Conservation (phyloP, 129 eudicot genomes). For the Helianthus tuberosus region DNA sequence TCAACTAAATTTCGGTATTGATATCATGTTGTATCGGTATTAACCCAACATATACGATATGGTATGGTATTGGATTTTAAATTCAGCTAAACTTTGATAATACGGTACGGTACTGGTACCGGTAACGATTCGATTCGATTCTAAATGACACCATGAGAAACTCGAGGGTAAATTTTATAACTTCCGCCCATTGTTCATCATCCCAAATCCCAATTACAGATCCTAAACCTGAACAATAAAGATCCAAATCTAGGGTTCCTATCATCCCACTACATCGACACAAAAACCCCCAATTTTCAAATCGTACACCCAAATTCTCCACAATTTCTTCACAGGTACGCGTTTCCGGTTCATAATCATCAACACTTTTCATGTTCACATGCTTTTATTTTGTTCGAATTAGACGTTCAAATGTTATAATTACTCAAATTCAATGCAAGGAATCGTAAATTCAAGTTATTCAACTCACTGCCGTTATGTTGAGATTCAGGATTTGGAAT, state of each 20-base stretch:
- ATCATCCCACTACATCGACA: constrained; percentile 24
- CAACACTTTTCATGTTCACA: neutral
- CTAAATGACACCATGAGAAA: neutral
- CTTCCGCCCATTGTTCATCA: constrained; percentile 27
- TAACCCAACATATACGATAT: too few species aligned
- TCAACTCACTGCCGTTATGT: neutral
- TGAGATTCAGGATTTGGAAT: constrained; percentile 21
- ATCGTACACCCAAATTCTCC: constrained; percentile 14
- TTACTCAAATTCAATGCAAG: neutral
- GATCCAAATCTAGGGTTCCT: constrained; percentile 3
- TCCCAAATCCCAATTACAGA: constrained; percentile 36
- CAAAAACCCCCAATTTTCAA: constrained; percentile 22
- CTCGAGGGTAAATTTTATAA: neutral
- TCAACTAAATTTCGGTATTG: too few species aligned
- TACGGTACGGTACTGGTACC: too few species aligned
- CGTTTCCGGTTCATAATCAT: neutral
- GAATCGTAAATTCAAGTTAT: neutral
- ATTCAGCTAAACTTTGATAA: too few species aligned
- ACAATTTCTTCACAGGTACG: constrained; percentile 11
- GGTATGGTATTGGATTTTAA: too few species aligned
- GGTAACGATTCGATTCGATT: too few species aligned
- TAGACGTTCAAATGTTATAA: neutral
- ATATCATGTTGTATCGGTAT: too few species aligned
- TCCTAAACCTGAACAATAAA: constrained; percentile 40
- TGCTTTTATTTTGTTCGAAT: constrained; percentile 17